Percentiles rank a stretch among this genome's conserved stretches.
These are phyloP conservation scores for Haplographium delicatum DNA, from an alignment of 495 filamentous ascomycete species.

Conservation along the genomic window DNA sequence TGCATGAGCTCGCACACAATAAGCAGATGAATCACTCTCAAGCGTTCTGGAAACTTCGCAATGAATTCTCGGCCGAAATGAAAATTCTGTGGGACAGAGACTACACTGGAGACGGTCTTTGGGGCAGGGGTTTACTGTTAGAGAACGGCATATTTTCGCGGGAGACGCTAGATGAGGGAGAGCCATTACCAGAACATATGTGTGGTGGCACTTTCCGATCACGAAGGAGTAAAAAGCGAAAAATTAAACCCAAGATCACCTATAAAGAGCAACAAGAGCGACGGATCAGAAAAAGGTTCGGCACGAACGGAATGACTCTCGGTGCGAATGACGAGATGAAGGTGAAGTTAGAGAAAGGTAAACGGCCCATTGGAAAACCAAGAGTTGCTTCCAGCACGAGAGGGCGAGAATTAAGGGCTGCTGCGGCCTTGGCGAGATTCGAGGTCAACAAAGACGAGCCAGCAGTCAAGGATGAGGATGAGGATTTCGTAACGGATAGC, in stretches of 20 bases:
- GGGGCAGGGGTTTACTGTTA: conserved; percentile 61
- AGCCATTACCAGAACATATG: conserved; percentile 54
- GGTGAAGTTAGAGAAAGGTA: conserved; percentile 60
- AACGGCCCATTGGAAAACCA: conserved; percentile 46
- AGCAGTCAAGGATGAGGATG: conserved; percentile 18
- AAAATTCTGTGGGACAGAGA: conserved; percentile 53
- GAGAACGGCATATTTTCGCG: conserved; percentile 51
- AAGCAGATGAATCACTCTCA: conserved; percentile 78
- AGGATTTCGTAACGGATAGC: conserved; percentile 19
- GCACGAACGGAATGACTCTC: conserved; percentile 56
- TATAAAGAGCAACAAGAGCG: conserved; percentile 61
- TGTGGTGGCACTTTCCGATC: conserved; percentile 67
- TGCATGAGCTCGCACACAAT: conserved; percentile 74
- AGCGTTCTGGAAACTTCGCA: conserved; percentile 59
- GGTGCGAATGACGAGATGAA: conserved; percentile 61
- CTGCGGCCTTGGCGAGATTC: conserved; percentile 70
- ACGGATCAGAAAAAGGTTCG: conserved; percentile 70
- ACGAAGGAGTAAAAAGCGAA: conserved; percentile 44
- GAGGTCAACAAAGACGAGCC: conserved; percentile 45
- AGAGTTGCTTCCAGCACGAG: conserved; percentile 63
- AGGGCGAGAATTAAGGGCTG: conserved; percentile 69
- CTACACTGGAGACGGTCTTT: conserved; percentile 74
- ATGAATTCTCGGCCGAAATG: conserved; percentile 61
- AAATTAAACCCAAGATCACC: conserved; percentile 41
- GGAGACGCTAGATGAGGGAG: conserved; percentile 42